phyloP scores from a whole-genome alignment of 2,329 filamentous ascomycete genomes.

The Herpomyces periplanetae region DNA sequence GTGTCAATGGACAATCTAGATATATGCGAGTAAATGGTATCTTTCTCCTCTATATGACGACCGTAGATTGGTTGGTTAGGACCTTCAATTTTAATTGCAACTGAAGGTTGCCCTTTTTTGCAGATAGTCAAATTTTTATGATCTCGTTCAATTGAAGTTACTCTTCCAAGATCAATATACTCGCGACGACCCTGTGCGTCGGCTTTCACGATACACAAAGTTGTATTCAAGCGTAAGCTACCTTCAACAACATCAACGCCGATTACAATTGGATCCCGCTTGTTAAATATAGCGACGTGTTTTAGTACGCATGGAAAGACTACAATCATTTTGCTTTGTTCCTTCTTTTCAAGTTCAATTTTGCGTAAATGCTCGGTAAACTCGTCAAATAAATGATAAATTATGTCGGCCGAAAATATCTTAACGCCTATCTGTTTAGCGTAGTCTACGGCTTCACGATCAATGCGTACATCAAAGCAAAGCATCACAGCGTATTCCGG shows the following conservation, averaged over 20 bases:
- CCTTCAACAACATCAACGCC: slow-evolving; percentile 88
- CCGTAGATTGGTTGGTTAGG: slow-evolving; percentile 72
- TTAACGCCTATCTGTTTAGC: slow-evolving; percentile 82
- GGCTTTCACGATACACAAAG: slow-evolving; percentile 47
- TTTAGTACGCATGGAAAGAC: slow-evolving; percentile 83
- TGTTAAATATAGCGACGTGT: slow-evolving; percentile 86
- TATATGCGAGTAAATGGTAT: slow-evolving; percentile 53
- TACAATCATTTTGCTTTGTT: slow-evolving; percentile 70
- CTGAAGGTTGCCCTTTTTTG: slow-evolving; percentile 87
- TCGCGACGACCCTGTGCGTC: slow-evolving; percentile 54
- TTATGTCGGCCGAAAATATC: slow-evolving; percentile 93
- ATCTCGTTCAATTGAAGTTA: slow-evolving; percentile 85
- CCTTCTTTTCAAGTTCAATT: slow-evolving; percentile 61
- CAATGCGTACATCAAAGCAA: slow-evolving; percentile 96
- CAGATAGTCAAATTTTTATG: slow-evolving; percentile 74
- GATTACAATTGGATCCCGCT: slow-evolving; percentile 72
- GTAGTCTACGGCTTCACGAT: slow-evolving; percentile 69
- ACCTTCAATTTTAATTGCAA: slow-evolving; percentile 89
- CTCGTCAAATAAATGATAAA: slow-evolving; percentile 86
- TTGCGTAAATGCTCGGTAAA: slow-evolving; percentile 83
- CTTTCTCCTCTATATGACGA: slow-evolving; percentile 66
- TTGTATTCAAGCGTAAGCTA: slow-evolving; percentile 46
- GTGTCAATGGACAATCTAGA: slow-evolving; percentile 64
- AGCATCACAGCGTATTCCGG: slow-evolving; percentile 96
- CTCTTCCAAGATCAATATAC: slow-evolving; percentile 47